phyloP scores from a whole-genome alignment of 495 filamentous ascomycete genomes.

The Hypoxylon rickii region DNA sequence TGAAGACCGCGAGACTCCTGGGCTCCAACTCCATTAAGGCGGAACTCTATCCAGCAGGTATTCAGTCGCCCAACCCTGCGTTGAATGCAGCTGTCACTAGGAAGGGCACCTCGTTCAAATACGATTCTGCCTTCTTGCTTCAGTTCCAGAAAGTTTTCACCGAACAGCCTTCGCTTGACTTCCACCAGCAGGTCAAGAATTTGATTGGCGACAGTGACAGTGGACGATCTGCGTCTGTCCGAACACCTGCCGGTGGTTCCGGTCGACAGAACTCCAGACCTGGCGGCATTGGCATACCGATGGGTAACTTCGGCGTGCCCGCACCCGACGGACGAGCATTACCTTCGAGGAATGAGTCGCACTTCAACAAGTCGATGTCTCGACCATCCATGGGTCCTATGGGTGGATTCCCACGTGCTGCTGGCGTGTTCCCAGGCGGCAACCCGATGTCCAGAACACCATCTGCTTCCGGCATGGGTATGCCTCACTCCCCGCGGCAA shows the following conservation, averaged over 20 bases:
- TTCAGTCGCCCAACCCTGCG: conserved; percentile 87
- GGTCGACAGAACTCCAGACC: conserved; percentile 53
- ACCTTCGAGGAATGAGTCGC: conserved; percentile 69
- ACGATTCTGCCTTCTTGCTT: conserved; percentile 93
- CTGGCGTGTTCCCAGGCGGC: conserved; percentile 62
- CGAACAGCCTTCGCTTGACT: conserved; percentile 92
- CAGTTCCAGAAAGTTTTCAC: conserved; percentile 95
- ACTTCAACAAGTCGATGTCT: conserved; percentile 43
- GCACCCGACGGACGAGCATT: conserved; percentile 54
- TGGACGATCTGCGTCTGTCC: conserved; percentile 71
- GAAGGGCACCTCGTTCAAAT: conserved; percentile 83
- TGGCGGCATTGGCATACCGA: conserved; percentile 41
- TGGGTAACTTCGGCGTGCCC: conserved; percentile 73
- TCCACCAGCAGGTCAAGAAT: conserved; percentile 82
- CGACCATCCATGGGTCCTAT: conserved; percentile 61
- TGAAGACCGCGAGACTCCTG: conserved; percentile 85
- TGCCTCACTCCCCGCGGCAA: conserved; percentile 55
- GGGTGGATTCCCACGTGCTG: conserved; percentile 59
- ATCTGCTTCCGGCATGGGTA: conserved; percentile 52
- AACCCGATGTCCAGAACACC: conserved; percentile 53
- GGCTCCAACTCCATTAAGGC: conserved; percentile 51
- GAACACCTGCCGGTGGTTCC: conserved; percentile 63
- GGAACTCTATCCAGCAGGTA: conserved; percentile 79
- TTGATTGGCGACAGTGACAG: conserved; percentile 75
- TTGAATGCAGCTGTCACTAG: conserved; percentile 75